Evolutionary conservation across 208 protist genomes (phyloP).

Genomic region (Tritrichomonas foetus): DNA sequence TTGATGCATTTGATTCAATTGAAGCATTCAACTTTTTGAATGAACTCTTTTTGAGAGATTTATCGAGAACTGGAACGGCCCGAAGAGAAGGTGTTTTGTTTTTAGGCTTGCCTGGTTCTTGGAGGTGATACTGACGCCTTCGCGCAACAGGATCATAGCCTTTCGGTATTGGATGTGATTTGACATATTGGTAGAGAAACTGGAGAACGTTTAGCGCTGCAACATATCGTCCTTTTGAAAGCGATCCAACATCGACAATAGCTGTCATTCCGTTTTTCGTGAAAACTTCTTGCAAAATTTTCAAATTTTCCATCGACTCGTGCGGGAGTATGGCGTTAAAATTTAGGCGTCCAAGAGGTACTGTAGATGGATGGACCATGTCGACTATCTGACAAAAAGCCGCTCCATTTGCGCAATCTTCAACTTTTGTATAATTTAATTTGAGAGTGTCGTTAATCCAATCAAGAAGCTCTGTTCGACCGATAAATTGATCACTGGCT

Average conservation of each 20-base stretch:
- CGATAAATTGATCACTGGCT: not conserved
- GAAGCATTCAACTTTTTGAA: too few species aligned
- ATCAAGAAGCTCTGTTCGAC: slow-evolving; percentile 24
- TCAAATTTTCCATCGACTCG: slow-evolving; percentile 16
- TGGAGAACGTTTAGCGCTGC: not conserved
- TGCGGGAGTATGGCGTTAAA: not conserved
- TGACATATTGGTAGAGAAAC: not conserved
- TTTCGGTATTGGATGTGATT: too few species aligned
- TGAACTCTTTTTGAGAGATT: too few species aligned
- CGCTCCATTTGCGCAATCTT: slow-evolving; percentile 15
- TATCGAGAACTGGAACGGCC: too few species aligned
- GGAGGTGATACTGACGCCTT: not conserved
- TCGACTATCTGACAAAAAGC: slow-evolving; percentile 31
- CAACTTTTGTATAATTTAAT: not conserved
- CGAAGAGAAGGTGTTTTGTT: too few species aligned
- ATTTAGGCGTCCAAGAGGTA: not conserved
- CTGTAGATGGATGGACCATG: slow-evolving; percentile 10
- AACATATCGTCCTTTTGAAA: not conserved
- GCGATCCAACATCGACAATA: not conserved
- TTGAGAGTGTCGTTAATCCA: slow-evolving; percentile 19
- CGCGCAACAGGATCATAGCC: not conserved
- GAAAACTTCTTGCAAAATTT: slow-evolving; percentile 25
- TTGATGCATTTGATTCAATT: too few species aligned
- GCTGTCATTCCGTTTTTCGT: slow-evolving; percentile 12
- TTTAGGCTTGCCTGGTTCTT: too few species aligned